A percentile compares a stretch with the other conserved stretches of the same genome.
These are phyloP conservation scores for Neofusicoccum sp. DNA, from an alignment of 2,329 filamentous ascomycete genomes.

Conservation along the genomic window DNA sequence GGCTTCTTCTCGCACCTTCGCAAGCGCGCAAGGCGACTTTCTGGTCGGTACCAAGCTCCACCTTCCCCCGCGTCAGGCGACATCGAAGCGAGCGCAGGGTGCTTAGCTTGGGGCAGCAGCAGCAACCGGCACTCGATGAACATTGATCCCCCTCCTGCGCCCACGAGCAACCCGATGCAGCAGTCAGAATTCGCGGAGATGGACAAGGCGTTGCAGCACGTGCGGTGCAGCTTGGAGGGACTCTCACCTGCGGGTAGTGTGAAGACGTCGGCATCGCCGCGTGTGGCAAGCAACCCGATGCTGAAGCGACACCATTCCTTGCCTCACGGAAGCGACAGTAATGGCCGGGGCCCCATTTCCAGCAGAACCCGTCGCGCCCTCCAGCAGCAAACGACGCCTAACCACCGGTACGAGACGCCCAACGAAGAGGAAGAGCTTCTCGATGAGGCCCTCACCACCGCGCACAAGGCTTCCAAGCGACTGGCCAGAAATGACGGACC, in stretches of 20 bases:
- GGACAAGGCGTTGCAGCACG: slow-evolving; percentile 60
- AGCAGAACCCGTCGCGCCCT: slow-evolving; percentile 78
- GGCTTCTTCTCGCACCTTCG: slow-evolving; percentile 97
- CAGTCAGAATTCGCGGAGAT: slow-evolving; percentile 58
- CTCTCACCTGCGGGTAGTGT: slow-evolving; percentile 29
- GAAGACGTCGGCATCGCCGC: slow-evolving; percentile 34
- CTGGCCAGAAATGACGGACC: slow-evolving; percentile 52
- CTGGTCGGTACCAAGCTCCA: slow-evolving; percentile 81
- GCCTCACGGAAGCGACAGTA: slow-evolving; percentile 13
- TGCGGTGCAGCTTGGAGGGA: slow-evolving; percentile 57
- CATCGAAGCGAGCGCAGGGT: slow-evolving; percentile 88
- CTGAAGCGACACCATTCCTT: slow-evolving; percentile 51
- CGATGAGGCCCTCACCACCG: slow-evolving; percentile 80
- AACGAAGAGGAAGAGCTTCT: slow-evolving; percentile 96
- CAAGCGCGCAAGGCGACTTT: slow-evolving; percentile 88
- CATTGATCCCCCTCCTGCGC: slow-evolving; percentile 48
- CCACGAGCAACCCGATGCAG: slow-evolving; percentile 38
- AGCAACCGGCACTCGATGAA: slow-evolving; percentile 74
- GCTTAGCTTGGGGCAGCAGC: slow-evolving; percentile 71
- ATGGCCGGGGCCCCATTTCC: slow-evolving; percentile 60
- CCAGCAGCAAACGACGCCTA: slow-evolving; percentile 65
- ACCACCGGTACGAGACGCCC: slow-evolving; percentile 86
- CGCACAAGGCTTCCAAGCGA: slow-evolving; percentile 70
- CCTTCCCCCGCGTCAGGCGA: slow-evolving; percentile 80
- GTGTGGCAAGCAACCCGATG: slow-evolving; percentile 45